phyloP scores from a whole-genome alignment of 2,329 filamentous ascomycete genomes.

The Ampelomyces quisqualis region DNA sequence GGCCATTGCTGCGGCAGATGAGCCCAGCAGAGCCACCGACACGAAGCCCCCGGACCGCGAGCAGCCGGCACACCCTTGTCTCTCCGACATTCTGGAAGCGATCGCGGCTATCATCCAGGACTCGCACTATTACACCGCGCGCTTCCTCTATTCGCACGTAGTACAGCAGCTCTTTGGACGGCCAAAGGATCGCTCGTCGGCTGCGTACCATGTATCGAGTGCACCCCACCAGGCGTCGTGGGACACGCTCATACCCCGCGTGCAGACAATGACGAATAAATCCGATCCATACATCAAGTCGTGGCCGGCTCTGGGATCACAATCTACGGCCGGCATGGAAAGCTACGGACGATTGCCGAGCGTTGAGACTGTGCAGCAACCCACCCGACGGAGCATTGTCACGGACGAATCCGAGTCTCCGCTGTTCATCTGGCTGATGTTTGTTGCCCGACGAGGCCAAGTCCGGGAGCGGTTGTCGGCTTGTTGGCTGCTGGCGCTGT shows the following conservation, averaged over 20 bases:
- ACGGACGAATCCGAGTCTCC: constrained; percentile 50
- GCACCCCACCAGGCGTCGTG: constrained; percentile 25
- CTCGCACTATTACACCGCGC: constrained; percentile 74
- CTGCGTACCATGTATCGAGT: constrained; percentile 21
- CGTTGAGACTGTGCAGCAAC: constrained; percentile 34
- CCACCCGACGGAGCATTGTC: constrained; percentile 32
- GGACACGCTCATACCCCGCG: constrained; percentile 42
- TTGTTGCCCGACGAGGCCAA: constrained; percentile 46
- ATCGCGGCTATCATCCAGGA: constrained; percentile 74
- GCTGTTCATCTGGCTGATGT: constrained; percentile 52
- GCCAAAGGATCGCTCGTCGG: constrained; percentile 26
- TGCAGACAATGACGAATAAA: constrained; percentile 44
- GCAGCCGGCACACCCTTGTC: constrained; percentile 51
- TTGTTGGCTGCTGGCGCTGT: constrained; percentile 42
- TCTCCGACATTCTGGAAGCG: constrained; percentile 74
- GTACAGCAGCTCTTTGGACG: constrained; percentile 39
- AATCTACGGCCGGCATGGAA: constrained; percentile 29
- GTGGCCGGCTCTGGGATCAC: constrained; percentile 47
- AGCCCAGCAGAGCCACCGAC: constrained; percentile 20
- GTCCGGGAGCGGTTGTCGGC: constrained; percentile 46
- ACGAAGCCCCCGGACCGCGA: constrained; percentile 19
- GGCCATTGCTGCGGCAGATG: constrained; percentile 33
- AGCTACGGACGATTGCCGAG: constrained; percentile 35
- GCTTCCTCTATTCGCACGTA: constrained; percentile 52
- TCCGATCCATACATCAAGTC: constrained; percentile 44